Evolutionary conservation across 805 yeast species (phyloP).

Genomic region (Spathaspora gorwiae): DNA sequence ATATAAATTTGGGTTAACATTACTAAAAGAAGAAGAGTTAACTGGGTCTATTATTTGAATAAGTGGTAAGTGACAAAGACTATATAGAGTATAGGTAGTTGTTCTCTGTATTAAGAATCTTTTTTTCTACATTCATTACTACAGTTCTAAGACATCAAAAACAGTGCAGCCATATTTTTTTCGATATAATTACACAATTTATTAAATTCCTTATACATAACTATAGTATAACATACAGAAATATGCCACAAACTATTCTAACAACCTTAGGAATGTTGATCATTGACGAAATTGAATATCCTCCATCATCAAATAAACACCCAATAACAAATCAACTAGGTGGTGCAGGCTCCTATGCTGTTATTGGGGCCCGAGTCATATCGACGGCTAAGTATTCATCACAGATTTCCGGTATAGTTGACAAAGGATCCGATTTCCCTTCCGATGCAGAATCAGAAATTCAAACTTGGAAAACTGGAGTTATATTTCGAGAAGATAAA

Average conservation of each 20-base stretch:
- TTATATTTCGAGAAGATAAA: constrained; percentile 47
- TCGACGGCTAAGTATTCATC: constrained; percentile 30
- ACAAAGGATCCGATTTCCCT: constrained; percentile 79
- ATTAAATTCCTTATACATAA: too few relatives aligned
- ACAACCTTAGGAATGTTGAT: constrained; percentile 85
- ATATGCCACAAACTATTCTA: constrained; percentile 25
- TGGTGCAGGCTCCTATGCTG: constrained; percentile 86
- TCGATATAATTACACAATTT: too few relatives aligned
- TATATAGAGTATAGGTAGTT: too few relatives aligned
- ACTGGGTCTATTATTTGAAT: too few relatives aligned
- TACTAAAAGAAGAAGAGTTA: too few relatives aligned
- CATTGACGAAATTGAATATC: constrained; percentile 75
- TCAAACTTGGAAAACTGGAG: constrained; percentile 58
- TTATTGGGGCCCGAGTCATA: constrained; percentile 65
- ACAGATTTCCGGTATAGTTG: constrained; percentile 65
- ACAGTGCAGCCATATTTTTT: too few relatives aligned
- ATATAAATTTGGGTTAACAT: too few relatives aligned
- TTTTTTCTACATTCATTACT: too few relatives aligned
- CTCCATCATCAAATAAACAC: constrained; percentile 27
- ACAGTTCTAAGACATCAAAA: too few relatives aligned
- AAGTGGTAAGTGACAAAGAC: too few relatives aligned
- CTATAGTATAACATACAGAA: too few relatives aligned
- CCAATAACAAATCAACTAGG: constrained; percentile 60
- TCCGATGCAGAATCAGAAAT: constrained; percentile 38
- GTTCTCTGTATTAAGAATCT: too few relatives aligned